Evolutionary conservation across 805 yeast species (phyloP).

Genomic region (Hanseniaspora lachancei): DNA sequence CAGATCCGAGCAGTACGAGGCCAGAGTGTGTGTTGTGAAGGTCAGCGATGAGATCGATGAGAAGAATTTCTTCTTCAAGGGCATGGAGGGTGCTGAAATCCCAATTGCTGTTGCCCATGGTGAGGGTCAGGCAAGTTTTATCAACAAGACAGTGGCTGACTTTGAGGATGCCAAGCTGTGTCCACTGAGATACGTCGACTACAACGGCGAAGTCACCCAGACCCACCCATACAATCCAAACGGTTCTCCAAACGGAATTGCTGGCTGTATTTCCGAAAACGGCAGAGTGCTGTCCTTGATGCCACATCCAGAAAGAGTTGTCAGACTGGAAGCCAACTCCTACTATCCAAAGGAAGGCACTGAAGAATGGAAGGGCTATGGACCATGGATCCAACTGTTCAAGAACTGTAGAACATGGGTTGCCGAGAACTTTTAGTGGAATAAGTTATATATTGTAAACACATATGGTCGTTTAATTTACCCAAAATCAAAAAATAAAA

Average conservation of each 20-base stretch:
- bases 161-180: constrained; percentile 44
- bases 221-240: constrained; percentile 90
- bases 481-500: neutral
- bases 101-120: constrained; percentile 99
- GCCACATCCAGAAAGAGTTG: constrained; percentile 98
- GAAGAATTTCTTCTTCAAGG: constrained; percentile 61
- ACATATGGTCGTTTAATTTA: neutral
- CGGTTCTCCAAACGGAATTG: constrained; percentile 86
- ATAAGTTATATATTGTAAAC: neutral
- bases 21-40: constrained; percentile 47
- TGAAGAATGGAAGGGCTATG: constrained; percentile 62
- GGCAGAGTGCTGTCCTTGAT: constrained; percentile 96
- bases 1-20: constrained; percentile 88
- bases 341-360: constrained; percentile 63
- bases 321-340: constrained; percentile 77
- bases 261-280: constrained; percentile 79
- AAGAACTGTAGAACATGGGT: constrained; percentile 93
- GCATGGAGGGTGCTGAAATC: constrained; percentile 83
- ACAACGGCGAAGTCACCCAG: constrained; percentile 73
- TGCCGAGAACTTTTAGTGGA: constrained; percentile 25
- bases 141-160: constrained; percentile 32
- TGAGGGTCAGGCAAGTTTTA: constrained; percentile 83
- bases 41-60: constrained; percentile 47
- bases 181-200: constrained; percentile 74
- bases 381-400: constrained; percentile 93